These are phyloP conservation scores for Paramecium sonneborni DNA, from an alignment of 73 alveolate genomes.

Conservation along the genomic window DNA sequence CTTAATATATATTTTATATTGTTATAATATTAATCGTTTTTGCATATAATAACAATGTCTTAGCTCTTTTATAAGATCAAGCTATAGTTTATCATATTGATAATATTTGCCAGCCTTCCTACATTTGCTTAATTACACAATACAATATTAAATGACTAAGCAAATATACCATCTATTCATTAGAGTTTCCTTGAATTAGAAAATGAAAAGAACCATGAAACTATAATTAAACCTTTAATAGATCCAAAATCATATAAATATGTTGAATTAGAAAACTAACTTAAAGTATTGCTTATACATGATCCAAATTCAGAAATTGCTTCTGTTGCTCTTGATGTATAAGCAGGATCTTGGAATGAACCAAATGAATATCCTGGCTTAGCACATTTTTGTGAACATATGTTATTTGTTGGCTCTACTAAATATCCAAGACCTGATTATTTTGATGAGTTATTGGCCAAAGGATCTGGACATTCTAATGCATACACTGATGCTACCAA, in stretches of 20 bases:
- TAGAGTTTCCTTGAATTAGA: not conserved
- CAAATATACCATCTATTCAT: not conserved
- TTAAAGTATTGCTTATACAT: conserved; percentile 71
- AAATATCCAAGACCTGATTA: conserved; percentile 57
- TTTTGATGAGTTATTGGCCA: conserved; percentile 43
- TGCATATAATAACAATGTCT: not conserved
- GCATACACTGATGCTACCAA: conserved; percentile 60
- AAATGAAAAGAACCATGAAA: not conserved
- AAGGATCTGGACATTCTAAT: conserved; percentile 53
- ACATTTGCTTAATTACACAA: not conserved
- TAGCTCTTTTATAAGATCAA: not conserved
- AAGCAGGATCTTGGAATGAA: conserved; percentile 76
- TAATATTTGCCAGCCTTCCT: not conserved
- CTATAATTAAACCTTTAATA: not conserved
- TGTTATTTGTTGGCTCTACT: conserved; percentile 69
- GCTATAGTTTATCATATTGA: not conserved
- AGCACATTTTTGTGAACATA: conserved; percentile 75
- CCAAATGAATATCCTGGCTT: conserved; percentile 76
- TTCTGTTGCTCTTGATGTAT: conserved; percentile 76
- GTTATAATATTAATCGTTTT: conserved; percentile 11
- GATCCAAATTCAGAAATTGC: conserved; percentile 75
- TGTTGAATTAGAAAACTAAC: conserved; percentile 64
- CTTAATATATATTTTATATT: not conserved
- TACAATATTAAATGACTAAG: not conserved
- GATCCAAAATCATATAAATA: conserved; percentile 35